These are phyloP conservation scores for Perkinsela sp. DNA, from an alignment of 208 protist genomes.

Conservation along the genomic window DNA sequence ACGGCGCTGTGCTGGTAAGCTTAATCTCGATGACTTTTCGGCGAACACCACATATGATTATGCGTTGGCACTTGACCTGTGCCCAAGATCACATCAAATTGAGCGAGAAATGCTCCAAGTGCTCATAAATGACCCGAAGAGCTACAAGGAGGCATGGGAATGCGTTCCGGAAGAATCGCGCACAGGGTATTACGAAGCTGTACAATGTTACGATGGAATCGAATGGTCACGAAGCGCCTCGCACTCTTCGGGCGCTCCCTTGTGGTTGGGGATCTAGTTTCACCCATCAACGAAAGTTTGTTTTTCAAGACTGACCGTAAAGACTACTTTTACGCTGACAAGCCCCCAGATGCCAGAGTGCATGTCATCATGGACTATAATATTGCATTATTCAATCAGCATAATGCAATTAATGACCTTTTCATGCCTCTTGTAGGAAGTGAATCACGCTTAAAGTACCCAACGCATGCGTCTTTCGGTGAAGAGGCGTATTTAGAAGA, in stretches of 20 bases:
- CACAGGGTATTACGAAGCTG: constrained; percentile 15
- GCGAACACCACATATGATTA: background rate
- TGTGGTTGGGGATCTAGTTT: constrained; percentile 13
- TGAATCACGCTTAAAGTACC: constrained; percentile 31
- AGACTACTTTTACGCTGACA: too few species aligned
- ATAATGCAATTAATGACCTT: constrained; percentile 30
- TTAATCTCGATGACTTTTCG: too few species aligned
- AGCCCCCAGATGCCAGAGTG: background rate
- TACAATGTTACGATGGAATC: constrained; percentile 16
- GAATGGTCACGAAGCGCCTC: constrained; percentile 11
- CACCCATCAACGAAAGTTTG: too few species aligned
- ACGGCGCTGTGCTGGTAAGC: constrained; percentile 1
- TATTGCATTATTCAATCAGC: constrained; percentile 4
- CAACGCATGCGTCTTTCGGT: constrained; percentile 14
- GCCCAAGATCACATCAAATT: constrained; percentile 1
- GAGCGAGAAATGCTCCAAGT: constrained; percentile 7
- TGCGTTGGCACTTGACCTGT: background rate
- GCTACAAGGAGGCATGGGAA: constrained; percentile 7
- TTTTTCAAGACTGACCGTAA: too few species aligned
- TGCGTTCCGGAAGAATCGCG: constrained; percentile 8
- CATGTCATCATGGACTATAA: constrained; percentile 7
- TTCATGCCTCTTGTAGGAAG: constrained; percentile 60
- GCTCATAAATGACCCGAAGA: constrained; percentile 1
- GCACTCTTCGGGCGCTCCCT: constrained; percentile 5
- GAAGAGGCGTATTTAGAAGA: constrained; percentile 17